Conservation (phyloP, 768 basidiomycete genomes). For the Boletus coccyginus region DNA sequence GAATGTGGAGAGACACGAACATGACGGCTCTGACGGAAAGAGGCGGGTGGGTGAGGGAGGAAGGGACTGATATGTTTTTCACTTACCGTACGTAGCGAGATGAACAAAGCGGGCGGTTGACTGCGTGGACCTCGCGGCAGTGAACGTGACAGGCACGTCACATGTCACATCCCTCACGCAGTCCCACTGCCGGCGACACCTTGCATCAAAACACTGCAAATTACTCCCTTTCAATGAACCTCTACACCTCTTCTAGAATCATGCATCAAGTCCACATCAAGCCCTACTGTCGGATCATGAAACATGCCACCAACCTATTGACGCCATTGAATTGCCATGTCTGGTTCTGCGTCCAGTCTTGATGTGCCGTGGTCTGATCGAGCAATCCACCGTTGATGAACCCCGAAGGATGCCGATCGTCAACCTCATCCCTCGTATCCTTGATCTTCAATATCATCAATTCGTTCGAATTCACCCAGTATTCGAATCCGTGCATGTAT, state of each 20-base stretch:
- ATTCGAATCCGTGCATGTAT: not conserved
- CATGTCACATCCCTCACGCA: conserved; percentile 16
- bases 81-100: conserved; percentile 19
- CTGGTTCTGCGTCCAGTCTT: not conserved
- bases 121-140: conserved; percentile 19
- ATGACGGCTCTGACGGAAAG: conserved; percentile 17
- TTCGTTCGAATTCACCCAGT: not conserved
- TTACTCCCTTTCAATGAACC: not conserved
- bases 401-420: not conserved
- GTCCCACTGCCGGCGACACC: no score
- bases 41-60: not conserved
- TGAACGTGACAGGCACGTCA: conserved; percentile 17
- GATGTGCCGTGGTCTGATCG: not conserved
- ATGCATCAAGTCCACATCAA: not conserved
- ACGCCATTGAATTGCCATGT: not conserved
- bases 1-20: conserved; percentile 22
- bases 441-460: no score
- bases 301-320: not conserved
- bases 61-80: conserved; percentile 1
- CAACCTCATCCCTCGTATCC: not conserved
- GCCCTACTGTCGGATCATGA: not conserved
- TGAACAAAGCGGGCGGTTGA: conserved; percentile 15
- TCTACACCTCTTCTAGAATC: no score
- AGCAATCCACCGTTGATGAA: not conserved
- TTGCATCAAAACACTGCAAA: not conserved